Conservation (phyloP, 768 basidiomycete genomes). For the Mycena epipterygia region DNA sequence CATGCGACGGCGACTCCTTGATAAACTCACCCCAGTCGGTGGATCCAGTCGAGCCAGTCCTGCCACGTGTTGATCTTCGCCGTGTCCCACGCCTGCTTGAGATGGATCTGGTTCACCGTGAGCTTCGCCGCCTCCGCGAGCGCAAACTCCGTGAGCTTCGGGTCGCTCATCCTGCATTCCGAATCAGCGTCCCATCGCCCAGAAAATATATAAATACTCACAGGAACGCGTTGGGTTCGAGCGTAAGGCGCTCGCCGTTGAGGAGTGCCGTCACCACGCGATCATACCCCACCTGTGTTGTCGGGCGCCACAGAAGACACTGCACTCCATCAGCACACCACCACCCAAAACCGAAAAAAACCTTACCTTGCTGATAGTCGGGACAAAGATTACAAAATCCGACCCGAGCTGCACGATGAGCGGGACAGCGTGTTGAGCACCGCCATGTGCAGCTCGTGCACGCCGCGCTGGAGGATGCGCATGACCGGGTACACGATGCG, state of each 20-base stretch:
- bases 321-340: constrained; percentile 45
- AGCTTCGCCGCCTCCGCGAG: constrained; percentile 91
- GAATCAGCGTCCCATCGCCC: constrained; percentile 7
- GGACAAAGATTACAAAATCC: constrained; percentile 97
- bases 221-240: constrained; percentile 82
- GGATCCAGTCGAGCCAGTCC: constrained; percentile 98
- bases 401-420: constrained; percentile 94
- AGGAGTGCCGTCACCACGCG: constrained; percentile 88
- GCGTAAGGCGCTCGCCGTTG: constrained; percentile 92
- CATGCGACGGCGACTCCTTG: constrained; percentile 98
- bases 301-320: constrained; percentile 85
- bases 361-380: constrained; percentile 91
- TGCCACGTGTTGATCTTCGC: constrained; percentile 82
- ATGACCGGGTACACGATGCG: constrained; percentile 97
- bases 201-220: constrained; percentile 48
- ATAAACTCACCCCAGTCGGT: constrained; percentile 92
- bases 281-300: constrained; percentile 89
- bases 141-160: constrained; percentile 77
- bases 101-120: constrained; percentile 95
- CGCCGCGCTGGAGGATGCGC: constrained; percentile 80
- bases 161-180: constrained; percentile 63
- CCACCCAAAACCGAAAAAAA: background rate
- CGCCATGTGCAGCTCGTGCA: constrained; percentile 84
- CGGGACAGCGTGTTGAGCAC: constrained; percentile 92
- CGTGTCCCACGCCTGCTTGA: constrained; percentile 97